phyloP scores from a whole-genome alignment of 140 eudicot species.

The Stevia rebaudiana region DNA sequence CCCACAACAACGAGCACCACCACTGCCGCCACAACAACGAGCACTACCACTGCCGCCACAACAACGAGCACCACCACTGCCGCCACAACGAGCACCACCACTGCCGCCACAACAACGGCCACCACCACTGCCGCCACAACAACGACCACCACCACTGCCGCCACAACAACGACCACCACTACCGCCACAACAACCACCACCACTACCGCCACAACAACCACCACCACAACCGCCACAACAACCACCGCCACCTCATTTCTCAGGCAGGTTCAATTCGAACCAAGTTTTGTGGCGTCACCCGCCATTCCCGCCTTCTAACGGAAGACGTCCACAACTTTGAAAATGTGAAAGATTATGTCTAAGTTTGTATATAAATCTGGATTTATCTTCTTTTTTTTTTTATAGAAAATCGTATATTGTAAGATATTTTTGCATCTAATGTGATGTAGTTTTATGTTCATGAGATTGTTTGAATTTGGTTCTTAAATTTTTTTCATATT shows the following conservation, averaged over 20 bases:
- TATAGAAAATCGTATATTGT: not conserved
- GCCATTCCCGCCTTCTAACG: constrained; percentile 9
- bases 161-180: too few species aligned
- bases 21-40: not conserved
- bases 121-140: constrained; percentile 1
- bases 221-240: constrained; percentile 1
- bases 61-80: not conserved
- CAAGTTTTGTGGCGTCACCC: constrained; percentile 29
- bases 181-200: too few species aligned
- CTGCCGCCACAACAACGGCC: not conserved
- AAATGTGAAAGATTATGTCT: not conserved
- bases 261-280: constrained; percentile 16
- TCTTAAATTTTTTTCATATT: not conserved
- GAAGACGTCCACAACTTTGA: constrained; percentile 28
- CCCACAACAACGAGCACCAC: constrained; percentile 18
- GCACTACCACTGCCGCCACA: constrained; percentile 1
- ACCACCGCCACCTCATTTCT: not conserved
- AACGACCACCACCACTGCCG: not conserved
- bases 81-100: not conserved
- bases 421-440: constrained; percentile 8
- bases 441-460: constrained; percentile 23
- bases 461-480: not conserved
- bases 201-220: too few species aligned
- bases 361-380: constrained; percentile 26
- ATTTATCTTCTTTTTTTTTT: not conserved